Evolutionary conservation across 2,329 filamentous ascomycete species (phyloP).

Genomic region (Cladosporium sp.): DNA sequence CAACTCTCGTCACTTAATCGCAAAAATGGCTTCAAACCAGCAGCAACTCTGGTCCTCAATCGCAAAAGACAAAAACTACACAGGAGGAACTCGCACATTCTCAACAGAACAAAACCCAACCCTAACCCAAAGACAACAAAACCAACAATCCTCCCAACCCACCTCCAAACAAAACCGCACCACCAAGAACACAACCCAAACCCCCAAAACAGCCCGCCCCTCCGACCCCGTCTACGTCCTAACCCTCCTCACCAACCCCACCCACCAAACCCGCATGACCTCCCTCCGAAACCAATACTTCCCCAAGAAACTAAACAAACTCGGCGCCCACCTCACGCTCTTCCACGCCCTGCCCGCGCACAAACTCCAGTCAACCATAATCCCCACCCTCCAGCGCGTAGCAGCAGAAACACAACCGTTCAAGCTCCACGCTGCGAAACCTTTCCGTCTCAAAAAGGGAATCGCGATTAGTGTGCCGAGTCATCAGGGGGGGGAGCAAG

Average conservation of each 20-base stretch:
- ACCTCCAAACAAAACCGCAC: slow-evolving; percentile 20
- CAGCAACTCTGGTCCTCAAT: slow-evolving; percentile 9
- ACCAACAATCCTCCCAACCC: slow-evolving; percentile 16
- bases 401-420: slow-evolving; percentile 32
- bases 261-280: slow-evolving; percentile 36
- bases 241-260: slow-evolving; percentile 37
- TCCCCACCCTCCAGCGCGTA: slow-evolving; percentile 30
- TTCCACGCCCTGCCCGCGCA: slow-evolving; percentile 43
- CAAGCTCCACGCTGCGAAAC: slow-evolving; percentile 33
- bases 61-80: slow-evolving; percentile 2
- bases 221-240: slow-evolving; percentile 40
- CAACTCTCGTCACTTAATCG: neutral
- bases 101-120: neutral
- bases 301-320: slow-evolving; percentile 38
- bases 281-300: slow-evolving; percentile 38
- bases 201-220: too few species aligned
- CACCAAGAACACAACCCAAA: slow-evolving; percentile 29
- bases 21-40: neutral
- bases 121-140: neutral
- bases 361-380: slow-evolving; percentile 32
- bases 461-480: slow-evolving; percentile 36
- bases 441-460: slow-evolving; percentile 39
- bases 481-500: slow-evolving; percentile 24
- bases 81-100: slow-evolving; percentile 6
- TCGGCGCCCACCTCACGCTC: slow-evolving; percentile 41